Evolutionary conservation across 169 alveolate species (phyloP), one percentile per base, ranked within the genome.

Genomic region (Plasmodium blacklocki): DNA sequence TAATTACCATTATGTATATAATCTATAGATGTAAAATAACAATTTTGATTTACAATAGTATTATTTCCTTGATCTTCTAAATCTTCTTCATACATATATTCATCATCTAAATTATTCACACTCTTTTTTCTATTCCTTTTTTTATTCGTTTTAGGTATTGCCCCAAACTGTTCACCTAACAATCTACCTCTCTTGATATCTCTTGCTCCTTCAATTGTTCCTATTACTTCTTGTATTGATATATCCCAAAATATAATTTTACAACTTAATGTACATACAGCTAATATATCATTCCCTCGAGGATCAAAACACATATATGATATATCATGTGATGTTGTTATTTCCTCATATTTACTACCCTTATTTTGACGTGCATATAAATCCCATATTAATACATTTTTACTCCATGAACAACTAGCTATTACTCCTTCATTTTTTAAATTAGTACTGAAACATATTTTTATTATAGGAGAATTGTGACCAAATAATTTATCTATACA

Each of bases 371-470:
- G 70, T 7, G 96, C 97, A 86, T 93, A 95, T 56, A 95, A 75
- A 63, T 94, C 93, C 96, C 96, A 94, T 64, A 97, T 96, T 87
- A 97, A 96, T n/a, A 96, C 96, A 6, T 98, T 93, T 58, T 95
- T 95, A 89, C 98, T 99, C 99, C 99, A 97, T 60, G 99, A 97
- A 12, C 99, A 98, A 21, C 98, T 96, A n/a, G 97, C 97, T 72
- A 98, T 94, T 73, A 96, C 78, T 18, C 97, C 96, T 74, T 94
- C 92, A 89, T 72, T 92, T 14, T 93, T 89, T 59, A 94, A 92
- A 52, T 89, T 93, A 21, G 97, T 96, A 66, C 97, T 96, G 87
- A 98, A 98, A 54, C 94, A 93, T 7, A 98, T 88, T 18, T 97
- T 94, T 14, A 97, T 93, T 6, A 98, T 97, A 23, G 98, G 98